Conservation (phyloP, 139 green algal species). For the Desmodesmus armatus region DNA sequence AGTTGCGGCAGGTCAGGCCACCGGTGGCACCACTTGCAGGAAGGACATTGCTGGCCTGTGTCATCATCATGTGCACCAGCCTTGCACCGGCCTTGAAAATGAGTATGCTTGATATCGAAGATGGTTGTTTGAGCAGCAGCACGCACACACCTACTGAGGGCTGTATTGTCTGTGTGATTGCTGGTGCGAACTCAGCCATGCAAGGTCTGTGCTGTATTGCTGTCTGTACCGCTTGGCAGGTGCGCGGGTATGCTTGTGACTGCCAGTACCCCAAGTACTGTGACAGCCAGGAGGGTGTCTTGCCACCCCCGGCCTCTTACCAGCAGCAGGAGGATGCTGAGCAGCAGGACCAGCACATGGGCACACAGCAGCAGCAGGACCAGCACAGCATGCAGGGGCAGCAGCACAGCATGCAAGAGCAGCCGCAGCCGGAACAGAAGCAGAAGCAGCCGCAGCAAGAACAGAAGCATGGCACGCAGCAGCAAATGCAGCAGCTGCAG, state of each 20-base stretch:
- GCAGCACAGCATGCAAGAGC: conserved; percentile 44
- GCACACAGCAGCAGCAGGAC: conserved; percentile 17
- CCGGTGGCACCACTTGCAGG: too few relatives aligned
- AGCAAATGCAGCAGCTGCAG: conserved; percentile 39
- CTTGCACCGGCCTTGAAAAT: too few relatives aligned
- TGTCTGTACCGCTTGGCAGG: conserved; percentile 45
- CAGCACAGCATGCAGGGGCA: conserved; percentile 33
- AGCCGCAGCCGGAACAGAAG: conserved; percentile 16
- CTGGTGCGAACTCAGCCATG: too few relatives aligned
- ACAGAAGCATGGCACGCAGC: conserved; percentile 4
- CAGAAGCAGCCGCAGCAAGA: conserved; percentile 42
- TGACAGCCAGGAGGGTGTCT: conserved; percentile 84
- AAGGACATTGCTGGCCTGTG: too few relatives aligned
- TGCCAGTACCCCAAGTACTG: conserved; percentile 89
- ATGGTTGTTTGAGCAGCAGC: background rate
- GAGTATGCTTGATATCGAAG: too few relatives aligned
- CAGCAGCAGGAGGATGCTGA: conserved; percentile 47
- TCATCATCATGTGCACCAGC: too few relatives aligned
- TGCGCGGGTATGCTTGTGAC: conserved; percentile 72
- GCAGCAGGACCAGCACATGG: background rate
- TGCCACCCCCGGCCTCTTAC: conserved; percentile 76
- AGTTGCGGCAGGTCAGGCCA: too few relatives aligned
- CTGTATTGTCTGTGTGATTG: too few relatives aligned
- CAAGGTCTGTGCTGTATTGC: background rate
- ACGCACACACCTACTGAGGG: too few relatives aligned